These are phyloP conservation scores for Penicillium pulvis DNA, from an alignment of 495 filamentous ascomycete species.

Conservation along the genomic window DNA sequence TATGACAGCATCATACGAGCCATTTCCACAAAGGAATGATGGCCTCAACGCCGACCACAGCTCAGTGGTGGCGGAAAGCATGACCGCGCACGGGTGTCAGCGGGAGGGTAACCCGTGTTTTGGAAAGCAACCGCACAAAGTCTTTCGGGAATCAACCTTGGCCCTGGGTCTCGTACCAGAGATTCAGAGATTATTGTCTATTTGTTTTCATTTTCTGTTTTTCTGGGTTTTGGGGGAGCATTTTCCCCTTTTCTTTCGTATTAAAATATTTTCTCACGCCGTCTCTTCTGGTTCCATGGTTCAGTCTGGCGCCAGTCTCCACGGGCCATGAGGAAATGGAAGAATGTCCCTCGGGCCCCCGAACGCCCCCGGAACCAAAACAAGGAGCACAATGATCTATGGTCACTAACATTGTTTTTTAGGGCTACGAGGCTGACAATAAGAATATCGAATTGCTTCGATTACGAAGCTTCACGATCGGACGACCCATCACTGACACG, in stretches of 20 bases:
- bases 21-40: neutral
- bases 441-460: slow-evolving; percentile 74
- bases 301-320: slow-evolving; percentile 31
- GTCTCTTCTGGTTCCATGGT: slow-evolving; percentile 50
- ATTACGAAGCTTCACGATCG: slow-evolving; percentile 73
- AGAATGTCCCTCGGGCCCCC: slow-evolving; percentile 4
- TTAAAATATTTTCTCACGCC: slow-evolving; percentile 22
- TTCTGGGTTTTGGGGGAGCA: neutral
- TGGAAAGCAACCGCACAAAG: slow-evolving; percentile 7
- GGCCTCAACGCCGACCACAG: neutral
- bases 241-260: neutral
- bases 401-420: slow-evolving; percentile 22
- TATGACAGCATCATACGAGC: neutral
- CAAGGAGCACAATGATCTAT: neutral
- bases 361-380: neutral
- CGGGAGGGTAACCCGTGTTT: slow-evolving; percentile 23
- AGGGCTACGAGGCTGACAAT: slow-evolving; percentile 76
- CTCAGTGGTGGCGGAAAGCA: slow-evolving; percentile 25
- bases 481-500: slow-evolving; percentile 61
- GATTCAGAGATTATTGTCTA: neutral
- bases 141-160: neutral
- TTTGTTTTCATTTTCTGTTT: neutral
- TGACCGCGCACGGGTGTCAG: slow-evolving; percentile 26
- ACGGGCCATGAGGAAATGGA: slow-evolving; percentile 11
- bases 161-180: neutral